phyloP scores from a whole-genome alignment of 805 yeast species.

The Starmerella cellae region DNA sequence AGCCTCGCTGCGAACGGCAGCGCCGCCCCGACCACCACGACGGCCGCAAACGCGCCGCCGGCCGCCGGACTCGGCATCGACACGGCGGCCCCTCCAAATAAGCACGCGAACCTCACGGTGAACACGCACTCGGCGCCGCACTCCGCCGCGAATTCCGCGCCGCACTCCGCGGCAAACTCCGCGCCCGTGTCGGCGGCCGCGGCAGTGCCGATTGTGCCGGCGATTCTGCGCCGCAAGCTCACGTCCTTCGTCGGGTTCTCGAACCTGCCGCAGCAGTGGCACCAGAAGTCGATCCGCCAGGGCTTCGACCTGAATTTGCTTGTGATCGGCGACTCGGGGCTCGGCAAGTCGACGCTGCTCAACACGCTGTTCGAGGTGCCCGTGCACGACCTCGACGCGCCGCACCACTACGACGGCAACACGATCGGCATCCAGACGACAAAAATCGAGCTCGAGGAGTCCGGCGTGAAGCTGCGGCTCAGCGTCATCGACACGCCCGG shows the following conservation, averaged over 20 bases:
- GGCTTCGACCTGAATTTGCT: slow-evolving; percentile 82
- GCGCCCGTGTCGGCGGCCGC: not conserved
- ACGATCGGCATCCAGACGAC: slow-evolving; percentile 42
- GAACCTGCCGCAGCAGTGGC: slow-evolving; percentile 97
- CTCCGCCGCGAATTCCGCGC: not conserved
- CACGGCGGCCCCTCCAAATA: not conserved
- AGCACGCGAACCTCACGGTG: not conserved
- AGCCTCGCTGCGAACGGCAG: too few species aligned
- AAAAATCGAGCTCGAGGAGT: slow-evolving; percentile 73
- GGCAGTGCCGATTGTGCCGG: slow-evolving; percentile 25
- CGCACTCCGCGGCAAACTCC: not conserved
- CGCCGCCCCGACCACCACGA: not conserved
- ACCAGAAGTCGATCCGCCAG: slow-evolving; percentile 75
- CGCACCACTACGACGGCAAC: slow-evolving; percentile 21
- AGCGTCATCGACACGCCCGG: slow-evolving; percentile 86
- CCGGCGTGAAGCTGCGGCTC: slow-evolving; percentile 75
- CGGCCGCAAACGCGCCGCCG: not conserved
- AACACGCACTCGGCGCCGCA: not conserved
- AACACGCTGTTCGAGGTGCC: slow-evolving; percentile 75
- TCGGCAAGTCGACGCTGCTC: slow-evolving; percentile 85
- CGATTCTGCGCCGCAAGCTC: slow-evolving; percentile 67
- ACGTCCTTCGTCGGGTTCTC: slow-evolving; percentile 95
- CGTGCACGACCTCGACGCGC: slow-evolving; percentile 35
- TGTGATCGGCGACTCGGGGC: slow-evolving; percentile 74
- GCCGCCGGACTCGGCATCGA: too few species aligned